Conservation (phyloP, 176 grass and related monocot genomes). For the Avena atlantica region DNA sequence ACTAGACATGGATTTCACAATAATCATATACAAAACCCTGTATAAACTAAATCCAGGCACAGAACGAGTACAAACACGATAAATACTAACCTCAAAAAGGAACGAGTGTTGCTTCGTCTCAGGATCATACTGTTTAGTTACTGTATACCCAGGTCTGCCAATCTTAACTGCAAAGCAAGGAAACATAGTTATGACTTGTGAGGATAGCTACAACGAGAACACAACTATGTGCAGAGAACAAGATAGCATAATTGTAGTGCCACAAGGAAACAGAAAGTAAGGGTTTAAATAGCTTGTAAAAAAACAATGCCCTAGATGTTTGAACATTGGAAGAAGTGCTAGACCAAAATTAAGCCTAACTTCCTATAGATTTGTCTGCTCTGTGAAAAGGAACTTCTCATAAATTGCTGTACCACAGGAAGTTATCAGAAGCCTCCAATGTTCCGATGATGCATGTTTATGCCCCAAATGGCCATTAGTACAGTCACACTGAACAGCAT, state of each 20-base stretch:
- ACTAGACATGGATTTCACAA: neutral
- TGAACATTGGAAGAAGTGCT: neutral
- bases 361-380: neutral
- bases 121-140: conserved; percentile 94
- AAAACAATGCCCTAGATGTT: neutral
- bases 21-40: conserved; percentile 6
- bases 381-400: neutral
- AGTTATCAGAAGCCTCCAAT: neutral
- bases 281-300: neutral
- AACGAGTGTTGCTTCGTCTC: conserved; percentile 87
- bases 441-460: neutral
- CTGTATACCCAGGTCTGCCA: conserved; percentile 85
- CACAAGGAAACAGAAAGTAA: conserved; percentile 13
- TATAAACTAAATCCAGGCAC: neutral
- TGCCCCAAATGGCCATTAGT: neutral
- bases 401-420: neutral
- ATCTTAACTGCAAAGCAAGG: conserved; percentile 83
- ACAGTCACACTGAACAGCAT: neutral
- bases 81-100: conserved; percentile 81
- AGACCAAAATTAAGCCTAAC: neutral
- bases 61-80: neutral
- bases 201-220: conserved; percentile 16
- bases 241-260: neutral
- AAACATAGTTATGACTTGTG: conserved; percentile 35
- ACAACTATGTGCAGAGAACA: neutral